phyloP scores from a whole-genome alignment of 495 filamentous ascomycete species.

The Daldinia decipiens region DNA sequence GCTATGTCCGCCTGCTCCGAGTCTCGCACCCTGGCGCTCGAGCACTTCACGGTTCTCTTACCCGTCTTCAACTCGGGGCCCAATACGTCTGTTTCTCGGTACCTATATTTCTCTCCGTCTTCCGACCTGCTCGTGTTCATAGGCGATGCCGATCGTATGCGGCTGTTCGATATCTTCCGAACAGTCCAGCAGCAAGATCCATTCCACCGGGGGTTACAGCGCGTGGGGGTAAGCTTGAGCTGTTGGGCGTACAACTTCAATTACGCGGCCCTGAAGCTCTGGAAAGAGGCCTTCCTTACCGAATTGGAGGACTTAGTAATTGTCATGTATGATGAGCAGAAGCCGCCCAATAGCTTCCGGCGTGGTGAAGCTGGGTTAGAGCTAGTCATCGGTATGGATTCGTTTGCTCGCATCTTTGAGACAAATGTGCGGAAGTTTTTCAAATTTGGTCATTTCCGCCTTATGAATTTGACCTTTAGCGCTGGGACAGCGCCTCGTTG shows the following conservation, averaged over 20 bases:
- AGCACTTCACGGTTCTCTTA: slow-evolving; percentile 47
- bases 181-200: slow-evolving; percentile 11
- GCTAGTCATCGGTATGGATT: slow-evolving; percentile 4
- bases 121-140: slow-evolving; percentile 48
- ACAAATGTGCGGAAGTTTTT: background rate
- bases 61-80: slow-evolving; percentile 36
- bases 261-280: background rate
- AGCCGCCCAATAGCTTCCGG: slow-evolving; percentile 17
- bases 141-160: slow-evolving; percentile 37
- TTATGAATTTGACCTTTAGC: slow-evolving; percentile 29
- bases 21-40: slow-evolving; percentile 45
- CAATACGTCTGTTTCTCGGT: slow-evolving; percentile 10
- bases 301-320: slow-evolving; percentile 24
- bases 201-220: background rate
- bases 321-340: slow-evolving; percentile 26
- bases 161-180: slow-evolving; percentile 38
- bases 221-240: slow-evolving; percentile 15
- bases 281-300: background rate
- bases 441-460: background rate
- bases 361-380: slow-evolving; percentile 26
- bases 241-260: slow-evolving; percentile 15
- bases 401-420: background rate
- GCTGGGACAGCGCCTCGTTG: background rate
- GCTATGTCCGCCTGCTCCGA: slow-evolving; percentile 48
- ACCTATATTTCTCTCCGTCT: slow-evolving; percentile 47